phyloP scores from a whole-genome alignment of 306 rosid genomes.

The Sindora glabra region DNA sequence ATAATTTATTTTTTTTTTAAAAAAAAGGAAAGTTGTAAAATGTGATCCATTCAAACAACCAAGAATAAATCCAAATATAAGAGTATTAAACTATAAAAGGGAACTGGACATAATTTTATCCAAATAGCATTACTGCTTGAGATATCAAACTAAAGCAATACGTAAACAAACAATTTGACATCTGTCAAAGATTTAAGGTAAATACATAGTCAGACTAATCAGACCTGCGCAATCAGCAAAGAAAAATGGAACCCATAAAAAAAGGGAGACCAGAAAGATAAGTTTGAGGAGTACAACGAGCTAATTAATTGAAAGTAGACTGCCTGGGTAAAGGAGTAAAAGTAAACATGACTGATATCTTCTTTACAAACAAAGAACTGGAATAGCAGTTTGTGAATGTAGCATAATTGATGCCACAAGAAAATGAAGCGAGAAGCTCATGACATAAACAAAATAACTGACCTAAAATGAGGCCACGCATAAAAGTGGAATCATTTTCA shows the following conservation, averaged over 20 bases:
- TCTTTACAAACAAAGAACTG: constrained; percentile 25
- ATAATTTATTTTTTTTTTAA: too few relatives aligned
- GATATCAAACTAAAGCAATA: not conserved
- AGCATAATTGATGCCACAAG: constrained; percentile 51
- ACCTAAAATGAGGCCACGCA: constrained; percentile 76
- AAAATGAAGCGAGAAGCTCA: constrained; percentile 29
- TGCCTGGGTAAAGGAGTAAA: not conserved
- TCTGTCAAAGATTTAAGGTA: not conserved
- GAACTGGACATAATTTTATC: too few relatives aligned
- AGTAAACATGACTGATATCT: constrained; percentile 23
- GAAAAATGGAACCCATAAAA: constrained; percentile 9
- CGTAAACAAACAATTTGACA: not conserved
- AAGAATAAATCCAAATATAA: too few relatives aligned
- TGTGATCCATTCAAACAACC: too few relatives aligned
- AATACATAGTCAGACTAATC: not conserved
- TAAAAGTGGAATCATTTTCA: constrained; percentile 67
- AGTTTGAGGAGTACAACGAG: constrained; percentile 1
- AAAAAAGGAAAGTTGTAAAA: too few relatives aligned
- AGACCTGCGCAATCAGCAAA: not conserved
- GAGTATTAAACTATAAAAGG: too few relatives aligned
- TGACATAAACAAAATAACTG: constrained; percentile 61
- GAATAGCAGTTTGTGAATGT: constrained; percentile 35
- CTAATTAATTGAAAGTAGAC: constrained; percentile 1
- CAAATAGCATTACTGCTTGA: not conserved
- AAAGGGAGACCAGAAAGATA: not conserved